Evolutionary conservation across 2,329 filamentous ascomycete species (phyloP).

Genomic region (Didymella segeticola): DNA sequence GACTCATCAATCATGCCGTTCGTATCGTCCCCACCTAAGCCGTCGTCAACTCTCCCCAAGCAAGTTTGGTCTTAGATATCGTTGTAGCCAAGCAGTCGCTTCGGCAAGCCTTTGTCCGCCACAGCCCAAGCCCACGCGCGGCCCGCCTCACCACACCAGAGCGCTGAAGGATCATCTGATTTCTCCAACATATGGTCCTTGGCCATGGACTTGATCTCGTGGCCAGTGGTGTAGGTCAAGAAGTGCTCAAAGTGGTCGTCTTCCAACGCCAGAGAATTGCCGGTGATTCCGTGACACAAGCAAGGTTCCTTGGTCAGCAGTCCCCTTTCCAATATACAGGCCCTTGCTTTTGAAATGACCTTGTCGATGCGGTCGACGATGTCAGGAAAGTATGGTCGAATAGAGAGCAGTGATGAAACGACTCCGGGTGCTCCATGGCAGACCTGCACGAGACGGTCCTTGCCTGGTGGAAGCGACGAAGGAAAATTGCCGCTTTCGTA

Average conservation of each 20-base stretch:
- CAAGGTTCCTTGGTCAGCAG: constrained; percentile 69
- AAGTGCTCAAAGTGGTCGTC: constrained; percentile 63
- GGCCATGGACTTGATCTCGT: constrained; percentile 62
- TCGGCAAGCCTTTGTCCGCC: constrained; percentile 54
- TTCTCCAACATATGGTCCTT: constrained; percentile 61
- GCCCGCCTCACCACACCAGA: constrained; percentile 60
- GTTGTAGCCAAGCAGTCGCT: constrained; percentile 58
- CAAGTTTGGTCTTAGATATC: constrained; percentile 48
- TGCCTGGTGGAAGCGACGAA: constrained; percentile 58
- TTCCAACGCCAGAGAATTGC: constrained; percentile 66
- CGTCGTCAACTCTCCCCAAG: not conserved
- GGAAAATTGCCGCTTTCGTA: constrained; percentile 69
- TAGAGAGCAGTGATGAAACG: constrained; percentile 63
- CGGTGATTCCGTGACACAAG: constrained; percentile 70
- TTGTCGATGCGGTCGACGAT: constrained; percentile 61
- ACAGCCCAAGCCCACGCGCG: constrained; percentile 58
- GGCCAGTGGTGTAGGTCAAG: constrained; percentile 63
- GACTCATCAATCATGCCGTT: constrained; percentile 26
- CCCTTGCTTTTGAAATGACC: constrained; percentile 60
- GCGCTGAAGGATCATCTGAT: constrained; percentile 57
- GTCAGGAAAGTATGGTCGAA: constrained; percentile 63
- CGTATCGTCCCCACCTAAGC: constrained; percentile 29
- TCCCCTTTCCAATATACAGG: constrained; percentile 63
- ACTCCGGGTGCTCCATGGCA: constrained; percentile 73
- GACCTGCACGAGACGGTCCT: constrained; percentile 65